These are phyloP conservation scores for Geotrichum cucujoidarum DNA, from an alignment of 1,139 yeast species.

Conservation along the genomic window DNA sequence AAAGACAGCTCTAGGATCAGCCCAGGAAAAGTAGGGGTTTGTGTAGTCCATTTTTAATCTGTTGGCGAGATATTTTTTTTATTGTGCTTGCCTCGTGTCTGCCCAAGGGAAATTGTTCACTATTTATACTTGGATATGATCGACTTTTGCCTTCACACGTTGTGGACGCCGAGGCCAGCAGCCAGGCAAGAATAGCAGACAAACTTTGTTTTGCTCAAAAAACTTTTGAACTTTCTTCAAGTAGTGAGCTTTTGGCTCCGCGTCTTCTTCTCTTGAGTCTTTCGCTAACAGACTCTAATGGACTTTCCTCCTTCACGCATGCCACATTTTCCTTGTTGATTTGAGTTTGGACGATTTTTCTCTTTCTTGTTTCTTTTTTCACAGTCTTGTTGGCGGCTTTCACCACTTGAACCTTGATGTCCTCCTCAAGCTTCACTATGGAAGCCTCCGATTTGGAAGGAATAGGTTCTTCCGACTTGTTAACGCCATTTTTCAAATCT, in stretches of 20 bases:
- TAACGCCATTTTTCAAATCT: conserved; percentile 53
- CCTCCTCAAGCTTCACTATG: background rate
- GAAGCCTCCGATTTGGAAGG: background rate
- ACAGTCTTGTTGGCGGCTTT: background rate
- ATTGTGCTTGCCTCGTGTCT: too few relatives aligned
- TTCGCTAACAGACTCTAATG: conserved; percentile 13
- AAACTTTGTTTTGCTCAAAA: too few relatives aligned
- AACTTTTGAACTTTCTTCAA: background rate
- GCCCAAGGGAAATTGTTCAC: too few relatives aligned
- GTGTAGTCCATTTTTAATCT: too few relatives aligned
- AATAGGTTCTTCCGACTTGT: conserved; percentile 3
- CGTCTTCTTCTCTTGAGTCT: conserved; percentile 9
- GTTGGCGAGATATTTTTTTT: too few relatives aligned
- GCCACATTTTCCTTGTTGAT: background rate
- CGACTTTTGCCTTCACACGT: too few relatives aligned
- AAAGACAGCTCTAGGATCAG: too few relatives aligned
- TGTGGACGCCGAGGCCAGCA: background rate
- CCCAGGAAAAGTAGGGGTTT: too few relatives aligned
- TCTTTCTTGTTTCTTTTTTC: background rate
- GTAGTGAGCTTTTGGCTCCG: background rate
- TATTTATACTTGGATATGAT: too few relatives aligned
- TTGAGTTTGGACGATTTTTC: background rate
- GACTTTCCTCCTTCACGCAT: background rate
- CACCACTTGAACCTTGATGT: background rate
- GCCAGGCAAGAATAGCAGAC: background rate